Conservation (phyloP, 2,329 filamentous ascomycete species). For the Tolypocladium tropicale region DNA sequence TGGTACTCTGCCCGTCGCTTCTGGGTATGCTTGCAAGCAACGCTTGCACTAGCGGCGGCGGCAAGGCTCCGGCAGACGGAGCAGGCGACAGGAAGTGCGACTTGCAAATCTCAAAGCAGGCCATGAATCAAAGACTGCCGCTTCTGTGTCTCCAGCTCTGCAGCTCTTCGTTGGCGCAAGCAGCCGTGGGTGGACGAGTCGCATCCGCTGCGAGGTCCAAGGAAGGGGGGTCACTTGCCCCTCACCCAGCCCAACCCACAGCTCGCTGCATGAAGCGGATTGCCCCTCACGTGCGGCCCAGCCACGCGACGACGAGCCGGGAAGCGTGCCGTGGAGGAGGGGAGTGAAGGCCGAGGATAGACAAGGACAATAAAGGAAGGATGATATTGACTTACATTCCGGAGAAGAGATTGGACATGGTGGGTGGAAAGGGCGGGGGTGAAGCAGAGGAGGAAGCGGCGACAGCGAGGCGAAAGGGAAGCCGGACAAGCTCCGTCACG, state of each 20-base stretch:
- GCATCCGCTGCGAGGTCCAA: background rate
- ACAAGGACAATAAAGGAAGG: background rate
- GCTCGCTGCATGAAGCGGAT: background rate
- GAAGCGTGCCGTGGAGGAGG: background rate
- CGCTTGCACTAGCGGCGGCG: background rate
- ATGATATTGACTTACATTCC: slow-evolving; percentile 42
- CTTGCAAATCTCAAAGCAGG: background rate
- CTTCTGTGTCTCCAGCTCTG: background rate
- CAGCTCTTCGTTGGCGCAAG: background rate
- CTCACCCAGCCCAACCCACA: slow-evolving; percentile 5
- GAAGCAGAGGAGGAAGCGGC: background rate
- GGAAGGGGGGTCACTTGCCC: slow-evolving; percentile 6
- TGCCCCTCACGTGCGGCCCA: background rate
- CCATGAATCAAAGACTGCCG: background rate
- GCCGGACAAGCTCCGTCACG: slow-evolving; percentile 3
- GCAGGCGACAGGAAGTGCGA: background rate
- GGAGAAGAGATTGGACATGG: slow-evolving; percentile 52
- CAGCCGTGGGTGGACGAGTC: background rate
- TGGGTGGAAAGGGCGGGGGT: slow-evolving; percentile 10
- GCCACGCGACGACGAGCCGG: background rate
- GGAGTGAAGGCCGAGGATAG: background rate
- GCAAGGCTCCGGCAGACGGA: background rate
- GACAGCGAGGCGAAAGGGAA: slow-evolving; percentile 2
- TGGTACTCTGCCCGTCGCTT: background rate
- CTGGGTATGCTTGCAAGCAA: background rate